phyloP scores from a whole-genome alignment of 352 stramenopile species.

The Phytophthora sp. region DNA sequence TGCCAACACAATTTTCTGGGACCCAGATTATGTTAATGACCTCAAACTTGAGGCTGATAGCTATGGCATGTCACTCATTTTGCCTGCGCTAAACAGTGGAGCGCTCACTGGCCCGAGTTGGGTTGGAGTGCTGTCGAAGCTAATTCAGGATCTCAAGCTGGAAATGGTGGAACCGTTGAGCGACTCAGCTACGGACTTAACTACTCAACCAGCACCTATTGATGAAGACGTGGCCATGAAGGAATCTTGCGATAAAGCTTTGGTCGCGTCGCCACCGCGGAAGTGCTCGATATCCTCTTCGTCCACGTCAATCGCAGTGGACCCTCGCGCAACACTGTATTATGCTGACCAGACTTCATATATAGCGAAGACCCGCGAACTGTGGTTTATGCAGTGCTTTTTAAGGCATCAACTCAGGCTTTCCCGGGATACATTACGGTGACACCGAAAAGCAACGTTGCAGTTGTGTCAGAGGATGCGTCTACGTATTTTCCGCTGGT shows the following conservation, averaged over 20 bases:
- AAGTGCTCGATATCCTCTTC: slow-evolving; percentile 31
- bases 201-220: neutral
- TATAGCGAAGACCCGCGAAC: slow-evolving; percentile 42
- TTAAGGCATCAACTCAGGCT: slow-evolving; percentile 54
- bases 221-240: slow-evolving; percentile 23
- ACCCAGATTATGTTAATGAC: slow-evolving; percentile 51
- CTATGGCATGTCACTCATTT: slow-evolving; percentile 63
- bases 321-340: slow-evolving; percentile 15
- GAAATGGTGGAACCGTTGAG: slow-evolving; percentile 33
- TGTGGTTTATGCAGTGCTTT: slow-evolving; percentile 82
- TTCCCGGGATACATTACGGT: slow-evolving; percentile 62
- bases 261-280: slow-evolving; percentile 1
- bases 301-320: slow-evolving; percentile 17
- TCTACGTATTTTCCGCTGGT: slow-evolving; percentile 66
- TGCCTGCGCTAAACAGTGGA: slow-evolving; percentile 27
- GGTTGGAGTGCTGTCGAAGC: slow-evolving; percentile 56
- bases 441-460: slow-evolving; percentile 42
- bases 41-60: slow-evolving; percentile 61
- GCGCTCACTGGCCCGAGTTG: slow-evolving; percentile 51
- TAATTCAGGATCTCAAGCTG: slow-evolving; percentile 59
- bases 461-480: slow-evolving; percentile 52
- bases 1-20: slow-evolving; percentile 36
- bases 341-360: slow-evolving; percentile 39
- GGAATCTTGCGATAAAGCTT: neutral
- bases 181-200: too few species aligned